These are phyloP conservation scores for Cudoniella acicularis DNA, from an alignment of 495 filamentous ascomycete species.

Conservation along the genomic window DNA sequence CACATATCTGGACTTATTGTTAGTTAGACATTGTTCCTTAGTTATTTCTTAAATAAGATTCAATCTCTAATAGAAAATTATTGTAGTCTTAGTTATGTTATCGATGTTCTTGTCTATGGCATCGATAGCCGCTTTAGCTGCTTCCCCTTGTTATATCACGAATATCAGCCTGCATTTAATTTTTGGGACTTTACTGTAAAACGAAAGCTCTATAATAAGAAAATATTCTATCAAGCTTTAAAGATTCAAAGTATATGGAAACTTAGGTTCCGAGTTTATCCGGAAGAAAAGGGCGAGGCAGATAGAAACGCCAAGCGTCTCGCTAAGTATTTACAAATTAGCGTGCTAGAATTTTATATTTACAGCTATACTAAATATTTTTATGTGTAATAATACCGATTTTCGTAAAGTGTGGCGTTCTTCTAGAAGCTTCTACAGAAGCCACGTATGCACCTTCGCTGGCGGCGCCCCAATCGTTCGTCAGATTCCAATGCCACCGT, in stretches of 20 bases:
- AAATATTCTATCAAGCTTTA: background rate
- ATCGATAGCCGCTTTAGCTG: background rate
- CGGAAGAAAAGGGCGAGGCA: background rate
- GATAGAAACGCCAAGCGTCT: background rate
- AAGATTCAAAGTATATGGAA: background rate
- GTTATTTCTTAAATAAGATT: background rate
- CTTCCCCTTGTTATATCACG: background rate
- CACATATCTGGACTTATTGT: background rate
- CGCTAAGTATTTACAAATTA: background rate
- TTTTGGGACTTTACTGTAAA: background rate
- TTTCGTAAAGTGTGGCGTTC: too few relatives aligned
- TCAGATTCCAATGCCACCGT: too few relatives aligned
- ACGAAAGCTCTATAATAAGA: background rate
- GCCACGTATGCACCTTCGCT: too few relatives aligned
- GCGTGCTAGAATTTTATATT: too few relatives aligned
- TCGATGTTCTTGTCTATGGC: background rate
- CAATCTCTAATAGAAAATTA: background rate
- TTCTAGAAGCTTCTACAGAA: too few relatives aligned
- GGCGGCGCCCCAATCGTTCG: too few relatives aligned
- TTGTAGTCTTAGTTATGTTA: background rate
- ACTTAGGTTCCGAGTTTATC: conserved; percentile 1
- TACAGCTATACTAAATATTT: too few relatives aligned
- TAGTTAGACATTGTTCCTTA: background rate
- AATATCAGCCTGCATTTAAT: background rate
- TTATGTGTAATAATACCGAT: too few relatives aligned